Conservation (phyloP, 139 green algal species). For the Coccomyxa sp. region DNA sequence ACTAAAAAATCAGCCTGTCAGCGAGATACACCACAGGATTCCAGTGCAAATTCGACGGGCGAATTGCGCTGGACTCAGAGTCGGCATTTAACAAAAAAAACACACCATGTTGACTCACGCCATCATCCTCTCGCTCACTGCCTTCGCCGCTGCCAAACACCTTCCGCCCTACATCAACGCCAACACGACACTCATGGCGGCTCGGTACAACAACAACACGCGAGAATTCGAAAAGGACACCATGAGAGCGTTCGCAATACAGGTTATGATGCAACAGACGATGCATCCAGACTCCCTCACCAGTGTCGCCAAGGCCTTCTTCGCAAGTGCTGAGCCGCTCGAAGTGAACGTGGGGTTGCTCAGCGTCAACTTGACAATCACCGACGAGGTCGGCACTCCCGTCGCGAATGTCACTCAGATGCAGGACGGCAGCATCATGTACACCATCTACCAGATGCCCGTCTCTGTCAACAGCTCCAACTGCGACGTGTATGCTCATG, state of each 20-base stretch:
- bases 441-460: not conserved
- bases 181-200: not conserved
- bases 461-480: not conserved
- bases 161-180: not conserved
- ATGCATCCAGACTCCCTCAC: not conserved
- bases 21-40: not conserved
- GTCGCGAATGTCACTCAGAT: not conserved
- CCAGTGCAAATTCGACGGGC: not conserved
- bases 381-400: not conserved
- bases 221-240: not conserved
- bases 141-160: not conserved
- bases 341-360: not conserved
- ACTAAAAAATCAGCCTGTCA: too few species aligned
- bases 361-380: not conserved
- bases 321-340: not conserved
- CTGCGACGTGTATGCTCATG: not conserved
- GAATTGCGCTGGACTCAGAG: not conserved
- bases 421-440: not conserved
- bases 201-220: not conserved
- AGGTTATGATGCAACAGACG: not conserved
- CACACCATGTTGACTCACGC: not conserved
- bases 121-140: not conserved
- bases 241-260: not conserved
- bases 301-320: not conserved
- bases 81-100: not conserved